Evolutionary conservation across 2,329 filamentous ascomycete genomes (phyloP).

Genomic region (Fusarium ramigenum): DNA sequence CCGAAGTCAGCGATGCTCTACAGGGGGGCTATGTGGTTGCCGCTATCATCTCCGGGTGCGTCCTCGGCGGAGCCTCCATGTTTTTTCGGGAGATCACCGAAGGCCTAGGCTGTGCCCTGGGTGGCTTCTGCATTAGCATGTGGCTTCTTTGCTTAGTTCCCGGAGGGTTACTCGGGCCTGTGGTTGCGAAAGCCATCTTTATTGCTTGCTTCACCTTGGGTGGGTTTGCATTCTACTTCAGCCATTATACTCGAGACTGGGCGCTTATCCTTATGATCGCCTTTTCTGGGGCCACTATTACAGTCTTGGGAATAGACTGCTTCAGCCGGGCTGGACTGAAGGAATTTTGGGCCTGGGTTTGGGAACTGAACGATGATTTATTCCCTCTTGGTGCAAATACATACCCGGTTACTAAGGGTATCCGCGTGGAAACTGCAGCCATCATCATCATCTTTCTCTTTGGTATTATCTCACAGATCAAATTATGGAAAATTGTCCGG

Average conservation of each 20-base stretch:
- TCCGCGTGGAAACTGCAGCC: constrained; percentile 83
- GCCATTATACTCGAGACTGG: constrained; percentile 79
- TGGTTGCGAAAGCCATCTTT: constrained; percentile 74
- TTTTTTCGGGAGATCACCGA: constrained; percentile 87
- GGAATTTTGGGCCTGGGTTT: constrained; percentile 95
- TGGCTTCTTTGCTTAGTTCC: constrained; percentile 84
- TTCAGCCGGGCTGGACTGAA: constrained; percentile 90
- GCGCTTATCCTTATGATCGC: constrained; percentile 79
- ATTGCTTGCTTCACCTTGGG: constrained; percentile 76
- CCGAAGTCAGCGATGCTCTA: constrained; percentile 76
- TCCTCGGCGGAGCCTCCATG: constrained; percentile 77
- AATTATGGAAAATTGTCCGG: constrained; percentile 84
- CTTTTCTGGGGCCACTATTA: constrained; percentile 81
- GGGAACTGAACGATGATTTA: constrained; percentile 80
- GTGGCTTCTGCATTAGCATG: constrained; percentile 87
- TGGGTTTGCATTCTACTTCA: constrained; percentile 80
- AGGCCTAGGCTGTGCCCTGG: constrained; percentile 82
- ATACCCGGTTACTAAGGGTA: constrained; percentile 87
- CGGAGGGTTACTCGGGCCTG: constrained; percentile 75
- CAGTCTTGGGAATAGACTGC: constrained; percentile 88
- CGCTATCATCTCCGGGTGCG: constrained; percentile 73
- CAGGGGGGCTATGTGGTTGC: constrained; percentile 91
- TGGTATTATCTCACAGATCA: constrained; percentile 85
- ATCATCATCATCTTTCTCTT: constrained; percentile 78
- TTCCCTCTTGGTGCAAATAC: constrained; percentile 81